Evolutionary conservation across 768 basidiomycete genomes (phyloP).

Genomic region (Leucogyrophana mollusca): DNA sequence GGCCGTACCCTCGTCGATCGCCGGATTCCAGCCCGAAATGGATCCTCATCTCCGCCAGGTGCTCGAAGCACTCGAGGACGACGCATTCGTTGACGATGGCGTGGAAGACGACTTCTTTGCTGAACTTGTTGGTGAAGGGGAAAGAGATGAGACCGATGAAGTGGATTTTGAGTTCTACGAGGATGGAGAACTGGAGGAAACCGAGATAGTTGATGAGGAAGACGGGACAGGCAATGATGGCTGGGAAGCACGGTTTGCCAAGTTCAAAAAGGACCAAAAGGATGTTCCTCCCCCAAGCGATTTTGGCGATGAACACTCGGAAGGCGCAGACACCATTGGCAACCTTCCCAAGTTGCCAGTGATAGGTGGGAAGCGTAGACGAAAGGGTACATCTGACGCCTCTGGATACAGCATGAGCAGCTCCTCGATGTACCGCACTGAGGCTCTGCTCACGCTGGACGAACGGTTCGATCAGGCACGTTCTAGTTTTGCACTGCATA

Average conservation of each 20-base stretch:
- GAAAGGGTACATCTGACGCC: conserved; percentile 77
- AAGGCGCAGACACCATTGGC: conserved; percentile 80
- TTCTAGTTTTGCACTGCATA: conserved; percentile 1
- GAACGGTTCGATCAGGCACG: conserved; percentile 91
- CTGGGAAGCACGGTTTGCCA: conserved; percentile 82
- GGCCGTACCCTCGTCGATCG: conserved; percentile 76
- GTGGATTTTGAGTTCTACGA: conserved; percentile 69
- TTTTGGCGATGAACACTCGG: conserved; percentile 60
- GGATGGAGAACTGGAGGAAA: conserved; percentile 26
- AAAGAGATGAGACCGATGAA: conserved; percentile 59
- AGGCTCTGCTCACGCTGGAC: conserved; percentile 84
- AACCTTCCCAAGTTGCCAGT: conserved; percentile 76
- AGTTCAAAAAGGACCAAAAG: conserved; percentile 63
- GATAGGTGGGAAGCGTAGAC: conserved; percentile 70
- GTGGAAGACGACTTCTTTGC: conserved; percentile 76
- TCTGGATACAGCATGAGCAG: conserved; percentile 98
- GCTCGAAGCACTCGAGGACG: conserved; percentile 93
- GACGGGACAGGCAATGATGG: conserved; percentile 35
- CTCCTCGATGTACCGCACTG: conserved; percentile 92
- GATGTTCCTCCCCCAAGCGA: conserved; percentile 25
- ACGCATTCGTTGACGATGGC: conserved; percentile 84
- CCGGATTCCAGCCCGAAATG: conserved; percentile 94
- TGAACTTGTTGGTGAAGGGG: conserved; percentile 70
- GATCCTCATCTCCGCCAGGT: conserved; percentile 92
- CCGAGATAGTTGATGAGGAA: conserved; percentile 21